phyloP scores from a whole-genome alignment of 2,329 filamentous ascomycete genomes.

The Thyridium curvatum region DNA sequence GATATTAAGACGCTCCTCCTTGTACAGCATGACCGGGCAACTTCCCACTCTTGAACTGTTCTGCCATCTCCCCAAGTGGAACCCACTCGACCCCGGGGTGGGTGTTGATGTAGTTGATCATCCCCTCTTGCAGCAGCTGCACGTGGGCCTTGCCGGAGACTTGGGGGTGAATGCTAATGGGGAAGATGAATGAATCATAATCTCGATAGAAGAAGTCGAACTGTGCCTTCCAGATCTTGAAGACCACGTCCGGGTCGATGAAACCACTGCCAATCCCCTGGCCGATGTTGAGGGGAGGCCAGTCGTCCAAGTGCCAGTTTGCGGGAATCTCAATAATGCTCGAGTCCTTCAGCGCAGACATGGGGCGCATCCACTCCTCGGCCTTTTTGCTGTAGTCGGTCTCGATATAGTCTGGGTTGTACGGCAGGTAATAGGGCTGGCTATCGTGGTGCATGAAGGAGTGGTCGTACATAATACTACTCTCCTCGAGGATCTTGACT shows the following conservation, averaged over 20 bases:
- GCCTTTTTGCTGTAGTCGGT: slow-evolving; percentile 59
- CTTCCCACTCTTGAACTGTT: too few species aligned
- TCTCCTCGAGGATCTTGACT: slow-evolving; percentile 54
- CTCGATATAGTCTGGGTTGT: slow-evolving; percentile 45
- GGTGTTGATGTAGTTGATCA: slow-evolving; percentile 63
- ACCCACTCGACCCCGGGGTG: slow-evolving; percentile 50
- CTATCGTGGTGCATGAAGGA: slow-evolving; percentile 59
- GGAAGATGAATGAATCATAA: slow-evolving; percentile 70
- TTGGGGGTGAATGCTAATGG: slow-evolving; percentile 71
- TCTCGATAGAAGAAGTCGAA: slow-evolving; percentile 71
- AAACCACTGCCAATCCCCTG: too few species aligned
- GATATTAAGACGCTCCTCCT: too few species aligned
- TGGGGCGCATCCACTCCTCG: slow-evolving; percentile 58
- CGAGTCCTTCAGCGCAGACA: slow-evolving; percentile 49
- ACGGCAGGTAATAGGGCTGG: slow-evolving; percentile 55
- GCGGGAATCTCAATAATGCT: slow-evolving; percentile 59
- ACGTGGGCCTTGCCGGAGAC: slow-evolving; percentile 67
- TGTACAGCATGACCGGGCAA: too few species aligned
- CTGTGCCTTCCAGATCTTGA: slow-evolving; percentile 54
- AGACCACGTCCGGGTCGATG: too few species aligned
- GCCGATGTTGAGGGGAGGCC: slow-evolving; percentile 13
- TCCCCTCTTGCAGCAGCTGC: slow-evolving; percentile 36
- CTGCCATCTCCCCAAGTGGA: slow-evolving; percentile 18
- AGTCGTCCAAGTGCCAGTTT: slow-evolving; percentile 10
- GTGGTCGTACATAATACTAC: slow-evolving; percentile 65